A percentile compares a stretch with the other conserved stretches of the same genome.
Conservation (phyloP, 257 asterid species). For the Mentha longifolia region DNA sequence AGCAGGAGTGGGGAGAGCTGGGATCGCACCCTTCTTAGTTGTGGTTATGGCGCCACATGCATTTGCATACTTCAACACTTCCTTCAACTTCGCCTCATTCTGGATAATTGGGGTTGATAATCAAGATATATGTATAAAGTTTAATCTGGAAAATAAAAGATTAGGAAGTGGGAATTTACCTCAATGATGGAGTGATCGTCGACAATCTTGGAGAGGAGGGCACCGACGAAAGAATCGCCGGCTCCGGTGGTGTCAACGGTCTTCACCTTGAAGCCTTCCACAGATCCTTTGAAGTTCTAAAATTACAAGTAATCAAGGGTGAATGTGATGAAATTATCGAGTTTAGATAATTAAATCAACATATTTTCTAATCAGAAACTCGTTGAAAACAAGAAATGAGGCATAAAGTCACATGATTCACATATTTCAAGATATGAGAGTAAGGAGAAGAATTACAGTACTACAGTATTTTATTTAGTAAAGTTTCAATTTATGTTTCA, state of each 20-base stretch:
- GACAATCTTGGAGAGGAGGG: conserved; percentile 53
- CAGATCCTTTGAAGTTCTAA: conserved; percentile 45
- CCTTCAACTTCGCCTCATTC: conserved; percentile 80
- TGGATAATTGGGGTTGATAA: conserved; percentile 25
- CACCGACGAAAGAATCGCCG: conserved; percentile 58
- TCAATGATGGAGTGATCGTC: conserved; percentile 48
- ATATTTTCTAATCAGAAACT: background rate
- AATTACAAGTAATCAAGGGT: background rate
- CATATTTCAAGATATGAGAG: conserved; percentile 33
- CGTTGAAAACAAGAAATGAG: background rate
- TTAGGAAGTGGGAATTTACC: conserved; percentile 23
- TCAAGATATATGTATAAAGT: too few relatives aligned
- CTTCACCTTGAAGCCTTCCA: conserved; percentile 43
- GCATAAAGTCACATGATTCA: conserved; percentile 30
- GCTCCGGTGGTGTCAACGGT: conserved; percentile 64
- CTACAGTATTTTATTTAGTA: background rate
- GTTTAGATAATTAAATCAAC: background rate
- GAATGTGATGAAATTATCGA: background rate
- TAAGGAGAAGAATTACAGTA: conserved; percentile 2
- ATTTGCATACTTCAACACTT: conserved; percentile 73
- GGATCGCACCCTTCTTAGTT: conserved; percentile 95
- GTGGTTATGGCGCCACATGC: conserved; percentile 99
- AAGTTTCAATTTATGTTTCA: conserved; percentile 1
- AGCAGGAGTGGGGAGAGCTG: conserved; percentile 76
- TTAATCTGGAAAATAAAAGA: too few relatives aligned